These are phyloP conservation scores for Aureobasidium melanogenum DNA, from an alignment of 2,329 filamentous ascomycete genomes.

Conservation along the genomic window DNA sequence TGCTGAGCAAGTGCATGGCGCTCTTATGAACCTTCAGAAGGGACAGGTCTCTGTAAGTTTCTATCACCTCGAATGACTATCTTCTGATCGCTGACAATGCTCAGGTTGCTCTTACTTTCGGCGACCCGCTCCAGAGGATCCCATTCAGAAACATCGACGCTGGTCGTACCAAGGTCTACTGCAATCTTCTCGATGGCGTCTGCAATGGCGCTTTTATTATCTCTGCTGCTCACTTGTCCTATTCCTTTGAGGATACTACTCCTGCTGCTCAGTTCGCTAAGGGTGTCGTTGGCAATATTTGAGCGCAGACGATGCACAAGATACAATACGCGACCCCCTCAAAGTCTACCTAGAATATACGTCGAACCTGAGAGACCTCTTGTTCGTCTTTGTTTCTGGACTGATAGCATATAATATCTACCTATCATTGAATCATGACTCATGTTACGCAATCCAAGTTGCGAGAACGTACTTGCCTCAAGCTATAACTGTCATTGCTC, in stretches of 20 bases:
- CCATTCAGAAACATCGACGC: constrained; percentile 18
- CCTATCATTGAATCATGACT: not conserved
- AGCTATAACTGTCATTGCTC: not conserved
- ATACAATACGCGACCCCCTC: no score
- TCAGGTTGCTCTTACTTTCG: constrained; percentile 22
- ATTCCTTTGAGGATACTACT: constrained; percentile 8
- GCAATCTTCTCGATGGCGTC: constrained; percentile 22
- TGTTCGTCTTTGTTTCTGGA: not conserved
- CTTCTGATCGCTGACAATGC: not conserved
- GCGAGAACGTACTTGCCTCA: not conserved
- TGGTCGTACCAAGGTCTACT: constrained; percentile 22
- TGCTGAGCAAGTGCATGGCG: constrained; percentile 15
- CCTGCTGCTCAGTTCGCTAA: constrained; percentile 12
- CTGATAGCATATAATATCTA: not conserved
- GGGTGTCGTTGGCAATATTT: constrained; percentile 5
- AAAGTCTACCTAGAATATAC: no score
- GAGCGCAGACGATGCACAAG: not conserved
- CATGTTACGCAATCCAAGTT: not conserved
- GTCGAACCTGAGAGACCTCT: no score
- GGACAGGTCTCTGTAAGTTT: constrained; percentile 12
- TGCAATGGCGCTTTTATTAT: constrained; percentile 20
- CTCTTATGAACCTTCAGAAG: constrained; percentile 5
- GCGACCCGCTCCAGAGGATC: constrained; percentile 21
- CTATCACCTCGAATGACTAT: no score
- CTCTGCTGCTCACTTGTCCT: constrained; percentile 20